Conservation (phyloP, 805 yeast genomes). For the Tanozyma kutaoensis region DNA sequence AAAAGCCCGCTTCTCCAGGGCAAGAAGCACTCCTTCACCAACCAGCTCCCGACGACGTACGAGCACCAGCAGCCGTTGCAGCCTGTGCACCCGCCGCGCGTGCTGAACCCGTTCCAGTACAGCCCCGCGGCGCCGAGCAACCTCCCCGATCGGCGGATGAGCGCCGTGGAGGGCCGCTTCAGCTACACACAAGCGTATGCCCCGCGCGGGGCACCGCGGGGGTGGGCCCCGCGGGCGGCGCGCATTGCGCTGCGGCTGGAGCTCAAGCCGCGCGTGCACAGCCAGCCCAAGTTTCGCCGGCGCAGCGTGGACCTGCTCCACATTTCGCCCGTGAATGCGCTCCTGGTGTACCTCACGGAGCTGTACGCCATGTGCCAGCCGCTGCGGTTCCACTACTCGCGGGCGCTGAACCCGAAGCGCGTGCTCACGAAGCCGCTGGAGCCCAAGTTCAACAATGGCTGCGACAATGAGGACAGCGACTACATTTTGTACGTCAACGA, state of each 20-base stretch:
- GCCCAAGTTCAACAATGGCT: conserved; percentile 68
- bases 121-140: conserved; percentile 21
- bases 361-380: conserved; percentile 83
- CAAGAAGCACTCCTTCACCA: conserved; percentile 22
- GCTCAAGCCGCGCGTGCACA: conserved; percentile 44
- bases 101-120: conserved; percentile 31
- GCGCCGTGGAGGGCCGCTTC: conserved; percentile 21
- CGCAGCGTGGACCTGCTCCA: conserved; percentile 51
- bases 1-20: conserved; percentile 14
- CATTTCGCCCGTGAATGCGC: conserved; percentile 69
- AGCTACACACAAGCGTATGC: no score
- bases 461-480: conserved; percentile 80
- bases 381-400: conserved; percentile 57
- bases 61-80: conserved; percentile 18
- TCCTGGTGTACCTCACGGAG: conserved; percentile 64
- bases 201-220: no score
- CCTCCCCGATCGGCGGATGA: conserved; percentile 20
- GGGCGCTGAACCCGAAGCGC: conserved; percentile 79
- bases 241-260: conserved; percentile 33
- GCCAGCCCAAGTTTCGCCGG: conserved; percentile 57
- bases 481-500: conserved; percentile 92
- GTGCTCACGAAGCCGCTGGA: conserved; percentile 89
- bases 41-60: conserved; percentile 37
- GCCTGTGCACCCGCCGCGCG: conserved; percentile 29
- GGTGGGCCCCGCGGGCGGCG: conserved; percentile 16